Evolutionary conservation across 2,329 filamentous ascomycete genomes (phyloP), one percentile per base, ranked within the genome.

Genomic region (Orbilia blumenaviensis): DNA sequence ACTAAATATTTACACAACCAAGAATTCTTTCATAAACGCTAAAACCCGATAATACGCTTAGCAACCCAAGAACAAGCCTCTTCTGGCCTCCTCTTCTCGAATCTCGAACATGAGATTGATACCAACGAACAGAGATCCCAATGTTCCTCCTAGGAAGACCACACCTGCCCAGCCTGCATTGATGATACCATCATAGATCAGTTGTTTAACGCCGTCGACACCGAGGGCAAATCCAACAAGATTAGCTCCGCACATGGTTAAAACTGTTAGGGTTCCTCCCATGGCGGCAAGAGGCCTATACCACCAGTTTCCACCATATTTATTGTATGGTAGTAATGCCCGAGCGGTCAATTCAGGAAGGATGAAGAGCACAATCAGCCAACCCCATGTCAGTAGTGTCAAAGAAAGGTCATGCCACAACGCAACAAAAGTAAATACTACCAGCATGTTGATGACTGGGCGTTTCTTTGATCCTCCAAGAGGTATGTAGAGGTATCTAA

Each of bases 371-470:
- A 96, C 94, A 78, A 99, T 89, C 41, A 99, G 87, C 95, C 95
- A 99, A 27, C 95, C 94, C 95, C 95, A 99, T 82, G 96, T 91
- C 32, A 99, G 87, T 41, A 99, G 86, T 8, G 91, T 89, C 29
- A 98, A 87, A 83, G 96, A 91, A 81, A 99, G 96, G 80, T 99
- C 95, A 83, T 99, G 95, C 95, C 95, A 99, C 27, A 99, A 86
- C 0, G 95, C 96, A 23, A 99, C 95, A 81, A 99, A 99, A 0
- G 93, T 97, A 82, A 99, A 99, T 32, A 97, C 92, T 3, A 90
- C 84, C 1, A 96, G 85, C 82, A 93, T 95, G 68, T 94, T 97
- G 61, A 89, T 80, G 1, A 94, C 85, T 0, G 89, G 89, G 42
- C 87, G 83, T 14, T 88, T 85, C 29, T 84, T 85, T 1, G 86